These are phyloP conservation scores for Pseudotsuga menziesii DNA, from an alignment of 75 land plant species.

Conservation along the genomic window DNA sequence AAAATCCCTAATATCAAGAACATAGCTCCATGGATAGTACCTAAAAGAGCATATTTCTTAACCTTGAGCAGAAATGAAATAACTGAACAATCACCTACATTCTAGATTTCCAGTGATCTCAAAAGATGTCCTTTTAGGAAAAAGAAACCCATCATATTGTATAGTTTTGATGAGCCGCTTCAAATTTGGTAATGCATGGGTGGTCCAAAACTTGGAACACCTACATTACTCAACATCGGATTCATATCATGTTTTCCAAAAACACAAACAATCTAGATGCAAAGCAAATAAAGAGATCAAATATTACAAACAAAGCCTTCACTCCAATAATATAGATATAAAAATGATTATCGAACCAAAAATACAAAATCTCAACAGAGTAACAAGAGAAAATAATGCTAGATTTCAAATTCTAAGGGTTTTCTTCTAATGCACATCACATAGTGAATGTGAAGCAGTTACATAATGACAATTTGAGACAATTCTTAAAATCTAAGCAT, in stretches of 20 bases:
- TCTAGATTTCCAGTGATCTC: background rate
- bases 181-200: slow-evolving; percentile 75
- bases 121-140: background rate
- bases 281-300: background rate
- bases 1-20: background rate
- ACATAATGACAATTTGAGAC: too few relatives aligned
- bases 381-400: background rate
- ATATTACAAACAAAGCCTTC: background rate
- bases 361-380: background rate
- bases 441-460: too few relatives aligned
- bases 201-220: slow-evolving; percentile 83
- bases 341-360: background rate
- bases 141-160: slow-evolving; percentile 24
- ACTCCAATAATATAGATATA: background rate
- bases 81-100: background rate
- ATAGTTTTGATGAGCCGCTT: slow-evolving; percentile 60
- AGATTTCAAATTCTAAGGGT: background rate
- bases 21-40: background rate
- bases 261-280: background rate
- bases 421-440: too few relatives aligned
- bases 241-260: slow-evolving; percentile 65
- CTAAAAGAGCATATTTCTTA: background rate
- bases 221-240: slow-evolving; percentile 77
- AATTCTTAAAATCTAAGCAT: too few relatives aligned
- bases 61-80: background rate